Conservation (phyloP, 148 eudicot species). For the Limonium bicolor region DNA sequence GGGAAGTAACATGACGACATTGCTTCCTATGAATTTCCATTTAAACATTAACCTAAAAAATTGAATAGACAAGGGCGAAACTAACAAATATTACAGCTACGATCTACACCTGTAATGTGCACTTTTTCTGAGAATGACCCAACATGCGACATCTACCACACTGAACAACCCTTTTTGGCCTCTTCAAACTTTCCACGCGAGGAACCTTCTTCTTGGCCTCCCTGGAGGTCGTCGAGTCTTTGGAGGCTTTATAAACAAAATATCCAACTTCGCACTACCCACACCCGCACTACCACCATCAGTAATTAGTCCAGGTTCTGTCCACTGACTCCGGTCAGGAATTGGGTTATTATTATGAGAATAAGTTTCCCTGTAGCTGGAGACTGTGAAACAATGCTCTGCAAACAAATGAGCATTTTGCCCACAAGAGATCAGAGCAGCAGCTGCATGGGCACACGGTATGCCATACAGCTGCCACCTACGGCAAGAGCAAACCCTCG, state of each 20-base stretch:
- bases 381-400: slow-evolving; percentile 56
- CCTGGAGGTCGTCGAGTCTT: slow-evolving; percentile 97
- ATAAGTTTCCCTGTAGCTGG: slow-evolving; percentile 48
- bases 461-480: slow-evolving; percentile 62
- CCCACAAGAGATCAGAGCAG: slow-evolving; percentile 59
- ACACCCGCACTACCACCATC: too few species aligned
- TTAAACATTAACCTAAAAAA: too few species aligned
- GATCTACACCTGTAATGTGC: slow-evolving; percentile 60
- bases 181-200: slow-evolving; percentile 72
- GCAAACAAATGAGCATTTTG: slow-evolving; percentile 58
- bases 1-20: too few species aligned
- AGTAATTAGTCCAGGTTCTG: too few species aligned
- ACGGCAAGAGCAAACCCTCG: slow-evolving; percentile 42
- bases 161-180: slow-evolving; percentile 87
- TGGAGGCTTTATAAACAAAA: slow-evolving; percentile 59
- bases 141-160: slow-evolving; percentile 96
- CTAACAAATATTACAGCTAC: too few species aligned
- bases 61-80: too few species aligned
- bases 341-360: slow-evolving; percentile 63
- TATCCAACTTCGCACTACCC: slow-evolving; percentile 38
- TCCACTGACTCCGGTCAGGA: slow-evolving; percentile 46
- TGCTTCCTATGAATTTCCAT: too few species aligned
- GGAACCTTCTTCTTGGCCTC: slow-evolving; percentile 96
- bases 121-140: slow-evolving; percentile 96
- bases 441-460: slow-evolving; percentile 70